Base-by-base conservation (phyloP, 768 basidiomycete species). In the Suillus weaverae region DNA sequence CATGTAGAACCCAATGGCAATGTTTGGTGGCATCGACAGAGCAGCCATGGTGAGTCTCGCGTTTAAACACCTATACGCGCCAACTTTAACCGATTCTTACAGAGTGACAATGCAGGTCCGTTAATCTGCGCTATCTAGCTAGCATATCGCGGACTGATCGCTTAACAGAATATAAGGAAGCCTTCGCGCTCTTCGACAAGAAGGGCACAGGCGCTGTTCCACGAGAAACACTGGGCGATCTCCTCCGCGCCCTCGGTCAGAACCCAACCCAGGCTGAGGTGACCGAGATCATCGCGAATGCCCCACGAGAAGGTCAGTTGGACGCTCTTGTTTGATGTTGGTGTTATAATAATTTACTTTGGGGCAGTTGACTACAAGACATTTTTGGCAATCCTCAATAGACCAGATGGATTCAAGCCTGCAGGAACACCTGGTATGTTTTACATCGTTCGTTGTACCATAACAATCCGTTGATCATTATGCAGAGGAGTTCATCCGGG, bases 221-320 rank as follows among this genome's bases (percentile, higher is more conserved):
- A 0, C 81, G 91, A 4, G 92, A 95, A 66, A 90, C 89, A 0
- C 81, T 99, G 1, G 97, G 97, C 10, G 97, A 99, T 76, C 86
- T 99, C 11, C 80, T 99, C 18, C 87, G 97, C 51, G 95, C 95
- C 0, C 81, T 99, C 4, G 97, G 97, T 3, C 97, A 99, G 81
- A 99, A 99, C 76, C 97, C 97, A n/a, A 99, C 97, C 0, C 97
- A 99, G 76, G 89, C 92, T n/a, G 96, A 99, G 77, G 95, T 99
- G 5, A 85, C 87, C 10, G 91, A 94, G 22, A 88, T 99, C 68
- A 85, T 92, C 35, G 79, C 82, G 5, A 75, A 79, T 16, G 88
- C 93, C 3, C 93, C 93, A 18, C 81, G 87, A 64, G 92, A 96
- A 64, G 91, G 94, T 93, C 69, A 70, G 81, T 36, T 26, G 56